phyloP scores from a whole-genome alignment of 495 filamentous ascomycete species.

The Xylaria intraflava region DNA sequence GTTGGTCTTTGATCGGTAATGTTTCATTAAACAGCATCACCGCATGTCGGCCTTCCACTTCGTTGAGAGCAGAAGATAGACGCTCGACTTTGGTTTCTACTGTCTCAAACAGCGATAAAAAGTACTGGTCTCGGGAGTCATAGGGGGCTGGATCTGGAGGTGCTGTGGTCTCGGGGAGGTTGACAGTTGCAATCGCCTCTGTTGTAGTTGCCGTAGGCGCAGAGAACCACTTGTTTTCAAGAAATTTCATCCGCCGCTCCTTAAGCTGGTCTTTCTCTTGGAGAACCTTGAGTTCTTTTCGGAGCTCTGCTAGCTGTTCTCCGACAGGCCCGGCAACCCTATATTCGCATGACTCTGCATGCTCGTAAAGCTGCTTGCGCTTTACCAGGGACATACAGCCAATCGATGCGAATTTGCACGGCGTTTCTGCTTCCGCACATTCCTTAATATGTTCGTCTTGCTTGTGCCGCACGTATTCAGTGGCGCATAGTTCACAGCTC shows the following conservation, averaged over 20 bases:
- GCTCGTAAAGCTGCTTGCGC: slow-evolving; percentile 21
- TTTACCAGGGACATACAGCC: slow-evolving; percentile 29
- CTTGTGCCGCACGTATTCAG: slow-evolving; percentile 32
- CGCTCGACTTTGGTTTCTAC: slow-evolving; percentile 42
- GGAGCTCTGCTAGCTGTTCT: slow-evolving; percentile 29
- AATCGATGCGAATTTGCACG: slow-evolving; percentile 37
- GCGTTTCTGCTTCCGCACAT: slow-evolving; percentile 32
- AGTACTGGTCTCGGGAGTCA: slow-evolving; percentile 32
- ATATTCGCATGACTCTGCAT: slow-evolving; percentile 25
- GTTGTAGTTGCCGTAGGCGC: slow-evolving; percentile 11
- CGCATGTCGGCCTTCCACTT: slow-evolving; percentile 42
- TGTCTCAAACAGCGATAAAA: slow-evolving; percentile 44
- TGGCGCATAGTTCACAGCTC: slow-evolving; percentile 34
- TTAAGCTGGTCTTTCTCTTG: slow-evolving; percentile 30
- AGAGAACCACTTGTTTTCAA: slow-evolving; percentile 27
- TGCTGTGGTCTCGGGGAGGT: slow-evolving; percentile 13
- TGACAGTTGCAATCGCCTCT: slow-evolving; percentile 15
- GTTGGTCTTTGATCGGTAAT: slow-evolving; percentile 44
- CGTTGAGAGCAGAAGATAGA: slow-evolving; percentile 35
- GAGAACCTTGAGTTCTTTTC: slow-evolving; percentile 23
- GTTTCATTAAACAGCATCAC: slow-evolving; percentile 46
- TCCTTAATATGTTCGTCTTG: slow-evolving; percentile 34
- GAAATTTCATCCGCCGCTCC: slow-evolving; percentile 37
- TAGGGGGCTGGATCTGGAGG: slow-evolving; percentile 21
- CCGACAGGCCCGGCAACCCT: slow-evolving; percentile 31